Percentiles rank a stretch among this genome's conserved stretches.
phyloP scores from a whole-genome alignment of 2,329 filamentous ascomycete genomes.

The Fusarium sp. region DNA sequence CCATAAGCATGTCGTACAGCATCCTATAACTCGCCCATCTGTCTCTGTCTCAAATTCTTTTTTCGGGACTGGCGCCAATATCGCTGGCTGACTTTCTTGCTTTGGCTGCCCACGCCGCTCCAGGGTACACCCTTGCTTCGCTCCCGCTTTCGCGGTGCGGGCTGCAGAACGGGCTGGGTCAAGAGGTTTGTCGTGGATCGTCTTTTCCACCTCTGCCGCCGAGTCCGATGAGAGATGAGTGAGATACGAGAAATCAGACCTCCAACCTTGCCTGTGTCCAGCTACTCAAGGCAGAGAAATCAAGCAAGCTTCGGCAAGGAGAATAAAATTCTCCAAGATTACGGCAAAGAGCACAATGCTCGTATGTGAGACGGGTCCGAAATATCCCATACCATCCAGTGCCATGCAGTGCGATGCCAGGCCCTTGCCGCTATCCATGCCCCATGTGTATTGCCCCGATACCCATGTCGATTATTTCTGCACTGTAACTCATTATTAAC shows the following conservation, averaged over 20 bases:
- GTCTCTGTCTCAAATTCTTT: background rate
- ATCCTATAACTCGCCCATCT: background rate
- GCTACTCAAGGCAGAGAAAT: background rate
- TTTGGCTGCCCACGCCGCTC: slow-evolving; percentile 12
- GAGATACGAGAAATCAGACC: slow-evolving; percentile 25
- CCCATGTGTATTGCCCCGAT: slow-evolving; percentile 28
- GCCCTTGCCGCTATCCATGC: slow-evolving; percentile 11
- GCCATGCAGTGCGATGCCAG: background rate
- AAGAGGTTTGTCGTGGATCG: slow-evolving; percentile 15
- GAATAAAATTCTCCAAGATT: background rate
- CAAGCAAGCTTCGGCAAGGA: background rate
- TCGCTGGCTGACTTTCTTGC: slow-evolving; percentile 4
- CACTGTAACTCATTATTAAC: slow-evolving; percentile 20
- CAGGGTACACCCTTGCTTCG: slow-evolving; percentile 25
- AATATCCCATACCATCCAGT: slow-evolving; percentile 1
- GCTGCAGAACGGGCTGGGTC: slow-evolving; percentile 31
- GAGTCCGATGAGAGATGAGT: slow-evolving; percentile 16
- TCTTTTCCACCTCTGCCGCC: slow-evolving; percentile 10
- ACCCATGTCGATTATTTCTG: slow-evolving; percentile 31
- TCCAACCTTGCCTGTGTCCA: background rate
- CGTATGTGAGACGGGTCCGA: slow-evolving; percentile 6
- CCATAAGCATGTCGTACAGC: slow-evolving; percentile 2
- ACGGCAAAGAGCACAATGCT: background rate
- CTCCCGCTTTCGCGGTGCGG: slow-evolving; percentile 30
- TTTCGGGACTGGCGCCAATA: slow-evolving; percentile 2